These are phyloP conservation scores for Forsythia viridissima DNA, from an alignment of 257 asterid genomes.

Conservation along the genomic window DNA sequence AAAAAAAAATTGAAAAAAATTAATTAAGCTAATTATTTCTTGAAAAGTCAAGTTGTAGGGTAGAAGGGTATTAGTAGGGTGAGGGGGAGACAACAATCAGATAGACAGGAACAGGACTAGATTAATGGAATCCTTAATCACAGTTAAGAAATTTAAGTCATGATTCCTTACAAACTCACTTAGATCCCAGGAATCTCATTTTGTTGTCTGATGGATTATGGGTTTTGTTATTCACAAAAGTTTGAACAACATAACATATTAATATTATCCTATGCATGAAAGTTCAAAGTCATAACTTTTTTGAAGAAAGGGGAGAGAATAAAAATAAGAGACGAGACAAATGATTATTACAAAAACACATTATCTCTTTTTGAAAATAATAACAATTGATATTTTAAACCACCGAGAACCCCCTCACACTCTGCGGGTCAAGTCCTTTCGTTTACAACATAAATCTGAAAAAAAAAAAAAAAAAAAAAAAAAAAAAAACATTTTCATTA, in stretches of 20 bases:
- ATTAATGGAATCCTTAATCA: not conserved
- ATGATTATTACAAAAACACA: too few species aligned
- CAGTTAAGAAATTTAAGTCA: not conserved
- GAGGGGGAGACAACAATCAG: conserved; percentile 36
- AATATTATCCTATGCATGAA: not conserved
- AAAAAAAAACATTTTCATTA: too few species aligned
- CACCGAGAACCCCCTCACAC: too few species aligned
- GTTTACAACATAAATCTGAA: too few species aligned
- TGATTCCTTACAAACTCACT: not conserved
- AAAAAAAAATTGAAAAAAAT: conserved; percentile 1
- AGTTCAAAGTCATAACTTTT: not conserved
- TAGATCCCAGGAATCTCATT: not conserved
- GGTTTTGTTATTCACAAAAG: not conserved
- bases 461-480: too few species aligned
- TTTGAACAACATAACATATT: not conserved
- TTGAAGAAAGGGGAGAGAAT: too few species aligned
- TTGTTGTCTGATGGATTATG: not conserved
- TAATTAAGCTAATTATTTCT: not conserved
- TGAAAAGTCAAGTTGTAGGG: conserved; percentile 25
- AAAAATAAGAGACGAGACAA: too few species aligned
- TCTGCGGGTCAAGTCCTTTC: too few species aligned
- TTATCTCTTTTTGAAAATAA: too few species aligned
- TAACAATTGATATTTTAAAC: too few species aligned
- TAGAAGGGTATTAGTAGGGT: conserved; percentile 32
- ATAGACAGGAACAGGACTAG: conserved; percentile 5